These are phyloP conservation scores for Colletotrichum cereale DNA, from an alignment of 2,329 filamentous ascomycete species.

Conservation along the genomic window DNA sequence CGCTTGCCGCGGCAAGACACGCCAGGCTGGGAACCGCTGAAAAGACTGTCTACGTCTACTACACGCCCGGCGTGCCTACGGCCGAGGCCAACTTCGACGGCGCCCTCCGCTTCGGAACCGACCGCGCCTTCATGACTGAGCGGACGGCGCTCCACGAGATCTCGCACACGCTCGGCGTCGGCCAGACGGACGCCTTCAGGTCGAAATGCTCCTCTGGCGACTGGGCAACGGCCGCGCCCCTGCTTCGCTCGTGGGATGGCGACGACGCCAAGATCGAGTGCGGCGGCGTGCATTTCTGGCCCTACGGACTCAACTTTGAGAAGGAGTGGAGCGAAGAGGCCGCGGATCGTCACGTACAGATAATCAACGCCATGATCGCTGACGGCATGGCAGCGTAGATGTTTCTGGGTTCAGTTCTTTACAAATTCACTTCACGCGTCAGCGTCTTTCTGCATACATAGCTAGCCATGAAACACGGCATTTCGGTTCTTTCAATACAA, in stretches of 20 bases:
- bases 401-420: background rate
- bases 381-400: conserved; percentile 48
- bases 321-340: conserved; percentile 60
- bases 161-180: conserved; percentile 61
- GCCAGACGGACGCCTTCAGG: conserved; percentile 57
- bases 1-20: conserved; percentile 56
- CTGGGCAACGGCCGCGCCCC: conserved; percentile 55
- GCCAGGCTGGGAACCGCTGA: conserved; percentile 49
- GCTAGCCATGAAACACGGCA: no score
- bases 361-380: conserved; percentile 59
- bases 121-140: conserved; percentile 61
- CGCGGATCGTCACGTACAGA: conserved; percentile 55
- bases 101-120: conserved; percentile 59
- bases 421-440: background rate
- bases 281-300: conserved; percentile 56
- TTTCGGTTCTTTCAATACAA: no score
- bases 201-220: conserved; percentile 53
- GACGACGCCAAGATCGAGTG: conserved; percentile 52
- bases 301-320: conserved; percentile 58
- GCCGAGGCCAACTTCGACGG: conserved; percentile 61
- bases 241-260: conserved; percentile 59
- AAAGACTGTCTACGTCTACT: conserved; percentile 56
- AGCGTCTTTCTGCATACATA: no score
- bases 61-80: conserved; percentile 58
- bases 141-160: conserved; percentile 63